These are phyloP conservation scores for Ulmus americana DNA, from an alignment of 331 rosid species.

Conservation along the genomic window DNA sequence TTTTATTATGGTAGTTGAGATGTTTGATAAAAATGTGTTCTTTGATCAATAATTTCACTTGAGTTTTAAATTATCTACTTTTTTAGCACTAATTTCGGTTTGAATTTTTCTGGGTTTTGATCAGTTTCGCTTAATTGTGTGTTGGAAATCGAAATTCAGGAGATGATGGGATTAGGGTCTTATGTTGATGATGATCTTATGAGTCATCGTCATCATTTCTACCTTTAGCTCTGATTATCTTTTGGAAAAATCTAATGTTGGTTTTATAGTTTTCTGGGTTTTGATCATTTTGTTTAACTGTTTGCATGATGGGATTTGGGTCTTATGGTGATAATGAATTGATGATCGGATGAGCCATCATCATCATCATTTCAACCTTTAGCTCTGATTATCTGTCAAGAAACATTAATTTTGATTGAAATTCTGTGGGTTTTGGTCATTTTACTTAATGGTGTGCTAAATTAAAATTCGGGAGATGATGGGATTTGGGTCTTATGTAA, in stretches of 20 bases:
- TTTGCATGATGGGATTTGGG: no score
- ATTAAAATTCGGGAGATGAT: slow-evolving; percentile 27
- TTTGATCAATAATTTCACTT: neutral
- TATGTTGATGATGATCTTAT: slow-evolving; percentile 1
- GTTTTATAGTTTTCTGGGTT: no score
- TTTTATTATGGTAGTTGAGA: neutral
- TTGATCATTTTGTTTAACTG: no score
- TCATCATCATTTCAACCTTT: neutral
- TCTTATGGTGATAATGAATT: no score
- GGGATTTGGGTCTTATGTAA: slow-evolving; percentile 38
- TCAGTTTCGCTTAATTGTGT: slow-evolving; percentile 26
- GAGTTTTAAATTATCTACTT: slow-evolving; percentile 4
- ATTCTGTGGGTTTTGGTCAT: slow-evolving; percentile 26
- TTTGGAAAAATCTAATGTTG: no score
- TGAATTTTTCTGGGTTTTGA: slow-evolving; percentile 23
- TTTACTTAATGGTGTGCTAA: slow-evolving; percentile 23
- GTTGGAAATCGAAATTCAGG: slow-evolving; percentile 13
- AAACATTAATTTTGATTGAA: neutral
- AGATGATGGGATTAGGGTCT: slow-evolving; percentile 44
- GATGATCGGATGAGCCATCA: no score
- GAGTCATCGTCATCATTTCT: no score
- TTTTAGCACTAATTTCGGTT: neutral
- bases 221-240: no score
- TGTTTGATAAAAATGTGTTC: slow-evolving; percentile 10
- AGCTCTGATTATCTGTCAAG: slow-evolving; percentile 2